Evolutionary conservation across 345 rosid species (phyloP), one percentile per base, ranked within the genome.

Genomic region (Adansonia digitata): DNA sequence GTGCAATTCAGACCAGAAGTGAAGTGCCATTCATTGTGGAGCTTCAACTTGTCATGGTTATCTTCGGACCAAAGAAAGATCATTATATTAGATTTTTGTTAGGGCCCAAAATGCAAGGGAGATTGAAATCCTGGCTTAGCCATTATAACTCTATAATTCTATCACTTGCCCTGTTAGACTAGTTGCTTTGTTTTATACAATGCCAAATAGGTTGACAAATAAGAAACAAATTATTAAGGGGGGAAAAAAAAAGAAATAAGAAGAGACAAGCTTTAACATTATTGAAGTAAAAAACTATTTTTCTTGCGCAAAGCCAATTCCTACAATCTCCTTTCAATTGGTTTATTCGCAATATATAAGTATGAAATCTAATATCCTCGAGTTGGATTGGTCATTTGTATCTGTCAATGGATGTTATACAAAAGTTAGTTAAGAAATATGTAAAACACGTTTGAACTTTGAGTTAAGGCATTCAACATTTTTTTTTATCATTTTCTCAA

Each of bases 1-100:
- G 90, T 94, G 59, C 96, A 90, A 82, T 94, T 92, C 78, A 97
- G 98, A 69, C 87, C 94, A 4, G 98, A 94, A 78, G 98, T 88
- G 75, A 85, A 78, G 84, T 94, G 98, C 77, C 73, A 84, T 17
- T 94, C n/a, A n/a, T n/a, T n/a, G 98, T 72, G 93, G 97, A 10
- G 87, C 97, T 24, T 39, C 80, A 34, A 86, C 85, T 57, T 94
- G 96, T 76, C 95, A 92, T 53, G 97, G 96, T 22, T 87, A 78
- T 78, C 92, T 94, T 7, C 96, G 97, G 64, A 84, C 84, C 74
- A 90, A 86, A 91, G 71, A 74, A 94, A 92, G 84, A 81, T 89
- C 14, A 67, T 77, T 42, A 88, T 73, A 72, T 59, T 87, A 65
- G 84, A 83, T 64, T 67, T 85, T 15, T 78, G 88, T 81, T 94